A percentile compares a stretch with the other conserved stretches of the same genome.
phyloP scores from a whole-genome alignment of 495 filamentous ascomycete species.

The Glonium stellatum region DNA sequence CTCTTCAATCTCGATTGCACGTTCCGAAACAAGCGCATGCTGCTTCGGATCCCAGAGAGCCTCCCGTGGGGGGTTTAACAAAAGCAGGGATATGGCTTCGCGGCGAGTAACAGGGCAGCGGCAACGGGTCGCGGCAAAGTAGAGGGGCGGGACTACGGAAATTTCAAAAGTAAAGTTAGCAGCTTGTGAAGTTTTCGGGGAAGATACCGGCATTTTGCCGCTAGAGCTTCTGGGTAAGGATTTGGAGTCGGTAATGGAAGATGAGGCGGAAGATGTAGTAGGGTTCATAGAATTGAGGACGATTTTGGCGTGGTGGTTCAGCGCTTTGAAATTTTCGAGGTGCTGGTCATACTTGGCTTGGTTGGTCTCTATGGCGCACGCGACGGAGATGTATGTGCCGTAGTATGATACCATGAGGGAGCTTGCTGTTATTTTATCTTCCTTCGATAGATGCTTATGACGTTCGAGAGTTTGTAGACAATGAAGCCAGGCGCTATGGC shows the following conservation, averaged over 20 bases:
- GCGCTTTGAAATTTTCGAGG: constrained; percentile 3
- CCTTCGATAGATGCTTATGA: not conserved
- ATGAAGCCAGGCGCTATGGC: not conserved
- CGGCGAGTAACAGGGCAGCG: constrained; percentile 13
- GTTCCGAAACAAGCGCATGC: not conserved
- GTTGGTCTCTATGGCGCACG: not conserved
- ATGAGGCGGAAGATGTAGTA: not conserved
- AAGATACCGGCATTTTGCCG: too few relatives aligned
- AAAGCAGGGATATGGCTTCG: constrained; percentile 12
- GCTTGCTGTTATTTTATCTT: not conserved
- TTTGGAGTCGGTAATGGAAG: too few relatives aligned
- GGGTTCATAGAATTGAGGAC: constrained; percentile 1
- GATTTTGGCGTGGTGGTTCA: constrained; percentile 3
- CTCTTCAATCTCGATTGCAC: constrained; percentile 18
- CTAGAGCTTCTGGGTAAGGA: too few relatives aligned
- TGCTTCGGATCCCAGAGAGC: constrained; percentile 18
- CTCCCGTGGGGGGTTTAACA: constrained; percentile 10
- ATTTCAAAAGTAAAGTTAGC: constrained; percentile 19
- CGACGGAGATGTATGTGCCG: not conserved
- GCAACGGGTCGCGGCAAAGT: constrained; percentile 11
- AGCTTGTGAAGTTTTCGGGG: too few relatives aligned
- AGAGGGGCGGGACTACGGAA: constrained; percentile 4
- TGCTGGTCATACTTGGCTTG: constrained; percentile 2
- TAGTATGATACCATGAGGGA: constrained; percentile 1
- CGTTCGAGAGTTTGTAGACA: not conserved